Base-by-base conservation (phyloP, 2,329 filamentous ascomycete species). In the Claviceps quebecensis region DNA sequence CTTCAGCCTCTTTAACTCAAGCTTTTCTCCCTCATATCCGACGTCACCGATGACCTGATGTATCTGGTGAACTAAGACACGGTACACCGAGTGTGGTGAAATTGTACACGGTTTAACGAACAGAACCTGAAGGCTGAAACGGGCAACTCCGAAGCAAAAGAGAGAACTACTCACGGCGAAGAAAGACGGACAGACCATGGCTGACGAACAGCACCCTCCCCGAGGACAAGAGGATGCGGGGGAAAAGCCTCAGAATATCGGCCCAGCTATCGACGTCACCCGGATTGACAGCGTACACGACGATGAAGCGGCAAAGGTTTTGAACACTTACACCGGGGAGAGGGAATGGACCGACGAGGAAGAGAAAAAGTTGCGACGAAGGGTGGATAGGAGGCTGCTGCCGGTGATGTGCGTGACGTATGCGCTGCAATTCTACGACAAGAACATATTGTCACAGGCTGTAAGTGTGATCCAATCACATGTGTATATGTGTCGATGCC, bases 361-460 rank as follows among this genome's bases (percentile, higher is more conserved):
- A 7, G 47, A 49, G 23, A 44, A 17, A 29, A 11, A 29, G 2
- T 13, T 43, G 26, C 39, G 39, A 8, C 47, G 47, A n/a, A 38
- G 11, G 41, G 29, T 47, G 6, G 49, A 51, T n/a, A 36, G 43
- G 38, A 93, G 63, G 50, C 39, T 56, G 43, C 7, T 55, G 8
- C 54, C 54, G 23, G 38, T 55, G 1, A 41, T 55, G 39, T 52
- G 51, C 49, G 14, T 50, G 19, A 55, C 54, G 23, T 55, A 55
- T 29, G 51, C 38, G 14, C 47, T 55, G 17, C 52, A 55, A 17
- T 50, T 45, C 47, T 54, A 55, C 29, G 54, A 55, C 47, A 55
- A 55, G 47, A 52, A 49, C 50, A 50, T 55, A 52, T 52, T 43
- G 48, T 49, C 45, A 49, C 53, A 23, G 51, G 52, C 36, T 49